These are phyloP conservation scores for Rusavskia elegans DNA, from an alignment of 495 filamentous ascomycete genomes.

Conservation along the genomic window DNA sequence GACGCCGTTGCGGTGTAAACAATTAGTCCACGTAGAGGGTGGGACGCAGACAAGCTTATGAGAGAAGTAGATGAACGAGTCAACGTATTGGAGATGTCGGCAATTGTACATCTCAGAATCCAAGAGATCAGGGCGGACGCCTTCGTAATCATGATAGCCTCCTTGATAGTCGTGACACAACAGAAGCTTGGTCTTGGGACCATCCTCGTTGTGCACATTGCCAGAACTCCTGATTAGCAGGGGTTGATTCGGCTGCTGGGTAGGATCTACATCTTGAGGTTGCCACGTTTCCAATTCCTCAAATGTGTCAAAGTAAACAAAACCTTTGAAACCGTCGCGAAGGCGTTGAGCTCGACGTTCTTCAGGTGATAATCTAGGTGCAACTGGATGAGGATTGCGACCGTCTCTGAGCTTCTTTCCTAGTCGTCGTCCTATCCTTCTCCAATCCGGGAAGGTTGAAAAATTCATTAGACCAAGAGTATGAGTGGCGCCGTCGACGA, in stretches of 20 bases:
- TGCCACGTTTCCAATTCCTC: slow-evolving; percentile 20
- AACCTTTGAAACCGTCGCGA: slow-evolving; percentile 13
- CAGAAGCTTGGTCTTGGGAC: slow-evolving; percentile 14
- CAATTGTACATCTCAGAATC: slow-evolving; percentile 17
- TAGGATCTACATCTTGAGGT: slow-evolving; percentile 17
- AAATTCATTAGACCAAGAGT: not conserved
- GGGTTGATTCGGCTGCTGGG: slow-evolving; percentile 26
- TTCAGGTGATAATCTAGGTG: not conserved
- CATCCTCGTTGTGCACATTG: not conserved
- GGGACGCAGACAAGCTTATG: slow-evolving; percentile 28
- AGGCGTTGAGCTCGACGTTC: slow-evolving; percentile 1
- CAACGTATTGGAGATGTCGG: slow-evolving; percentile 24
- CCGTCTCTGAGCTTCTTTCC: slow-evolving; percentile 1
- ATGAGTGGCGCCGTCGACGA: no score
- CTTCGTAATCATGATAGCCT: slow-evolving; percentile 26
- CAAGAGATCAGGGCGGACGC: slow-evolving; percentile 12
- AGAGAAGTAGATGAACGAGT: slow-evolving; percentile 28
- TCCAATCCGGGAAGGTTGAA: slow-evolving; percentile 1
- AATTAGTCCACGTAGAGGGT: slow-evolving; percentile 28
- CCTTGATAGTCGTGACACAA: slow-evolving; percentile 29
- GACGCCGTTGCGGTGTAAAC: slow-evolving; percentile 28
- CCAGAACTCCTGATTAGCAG: slow-evolving; percentile 14
- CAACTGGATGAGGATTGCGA: not conserved
- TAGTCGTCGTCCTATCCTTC: slow-evolving; percentile 1
- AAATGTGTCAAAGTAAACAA: slow-evolving; percentile 19